Evolutionary conservation across 1,284 basidiomycete species (phyloP), one percentile per base, ranked within the genome.

Genomic region (Papiliotrema terrestris): DNA sequence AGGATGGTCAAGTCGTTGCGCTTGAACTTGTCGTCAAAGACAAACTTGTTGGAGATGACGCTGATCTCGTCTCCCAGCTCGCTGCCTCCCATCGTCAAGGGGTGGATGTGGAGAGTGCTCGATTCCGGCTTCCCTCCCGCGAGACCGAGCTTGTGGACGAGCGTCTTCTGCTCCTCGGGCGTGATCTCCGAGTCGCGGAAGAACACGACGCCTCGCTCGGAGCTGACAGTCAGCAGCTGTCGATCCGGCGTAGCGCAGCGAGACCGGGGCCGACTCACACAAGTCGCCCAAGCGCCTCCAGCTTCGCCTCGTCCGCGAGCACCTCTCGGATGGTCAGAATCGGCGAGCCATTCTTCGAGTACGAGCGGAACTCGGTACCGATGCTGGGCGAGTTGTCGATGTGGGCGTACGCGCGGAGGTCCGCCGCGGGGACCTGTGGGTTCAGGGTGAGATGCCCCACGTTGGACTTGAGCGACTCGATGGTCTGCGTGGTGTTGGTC

Each of bases 161-260:
- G 78, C 43, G 66, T 59, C 55, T 78, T 78, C 64, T 83, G 80
- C 51, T 83, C 75, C 8, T 77, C 73, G 9, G 80, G 62, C 3
- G 75, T 74, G 50, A 83, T 58, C 42, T 79, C 76, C 1, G 56
- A 54, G 26, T 81, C 76, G 20, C 82, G 79, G 80, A 89, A 86
- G 76, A 88, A 87, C 26, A 86, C 85, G 45, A 88, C 86, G 13
- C 86, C 85, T 39, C 86, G 83, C 55, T 86, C 82, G 2, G 85
- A 83, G 2, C 61, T 65, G 48, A 17, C 19, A 8, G 41, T 45
- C 35, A 36, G 39, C 20, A 3, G 13, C 36, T 29, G 35, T 39
- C 2, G 3, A 14, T 19, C 29, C 5, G 29, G n/a, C n/a, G n/a
- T n/a, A n/a, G n/a, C n/a, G n/a, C n/a, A n/a, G n/a, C n/a, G n/a